These are phyloP conservation scores for Lasiodiplodia sp. DNA, from an alignment of 2,329 filamentous ascomycete species.

Conservation along the genomic window DNA sequence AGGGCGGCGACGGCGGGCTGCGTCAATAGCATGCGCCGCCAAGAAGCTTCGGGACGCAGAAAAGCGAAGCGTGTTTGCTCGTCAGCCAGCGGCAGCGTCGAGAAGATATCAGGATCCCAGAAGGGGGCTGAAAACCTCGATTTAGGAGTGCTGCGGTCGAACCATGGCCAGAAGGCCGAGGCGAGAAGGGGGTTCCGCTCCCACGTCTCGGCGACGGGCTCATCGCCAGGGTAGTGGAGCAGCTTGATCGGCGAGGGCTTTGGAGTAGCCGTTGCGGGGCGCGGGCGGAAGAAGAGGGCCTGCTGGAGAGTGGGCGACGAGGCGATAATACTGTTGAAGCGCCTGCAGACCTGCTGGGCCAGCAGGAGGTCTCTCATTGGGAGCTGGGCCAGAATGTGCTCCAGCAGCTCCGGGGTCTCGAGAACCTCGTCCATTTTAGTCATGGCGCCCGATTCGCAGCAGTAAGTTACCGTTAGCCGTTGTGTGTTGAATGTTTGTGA, in stretches of 20 bases:
- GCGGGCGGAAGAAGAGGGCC: conserved; percentile 7
- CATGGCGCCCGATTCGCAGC: neutral
- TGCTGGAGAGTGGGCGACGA: conserved; percentile 11
- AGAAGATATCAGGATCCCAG: neutral
- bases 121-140: too few relatives aligned
- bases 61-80: neutral
- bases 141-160: neutral
- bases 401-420: conserved; percentile 14
- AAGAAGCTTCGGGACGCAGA: conserved; percentile 12
- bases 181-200: conserved; percentile 13
- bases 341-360: neutral
- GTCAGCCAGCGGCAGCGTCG: neutral
- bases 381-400: conserved; percentile 16
- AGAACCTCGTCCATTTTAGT: conserved; percentile 8
- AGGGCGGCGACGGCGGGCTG: conserved; percentile 16
- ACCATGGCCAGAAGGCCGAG: neutral
- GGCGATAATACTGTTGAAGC: neutral
- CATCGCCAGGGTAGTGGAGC: neutral
- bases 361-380: conserved; percentile 4
- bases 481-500: neutral
- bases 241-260: neutral
- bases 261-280: neutral
- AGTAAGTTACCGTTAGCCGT: neutral
- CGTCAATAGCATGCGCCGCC: conserved; percentile 22
- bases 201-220: neutral